These are phyloP conservation scores for Pythium coloratum DNA, from an alignment of 352 stramenopile species.

Conservation along the genomic window DNA sequence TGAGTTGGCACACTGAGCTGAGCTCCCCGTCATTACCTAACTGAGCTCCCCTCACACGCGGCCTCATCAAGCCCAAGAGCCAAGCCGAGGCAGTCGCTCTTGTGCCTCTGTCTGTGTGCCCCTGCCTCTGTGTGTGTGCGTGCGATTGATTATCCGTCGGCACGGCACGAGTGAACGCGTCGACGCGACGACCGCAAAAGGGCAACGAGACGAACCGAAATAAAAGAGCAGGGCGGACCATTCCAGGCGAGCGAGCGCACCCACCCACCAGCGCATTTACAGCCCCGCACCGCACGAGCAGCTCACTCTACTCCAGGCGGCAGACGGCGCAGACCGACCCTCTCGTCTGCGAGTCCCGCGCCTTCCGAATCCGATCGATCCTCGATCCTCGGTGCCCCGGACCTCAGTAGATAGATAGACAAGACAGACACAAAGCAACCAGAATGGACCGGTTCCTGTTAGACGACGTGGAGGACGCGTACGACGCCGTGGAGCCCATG, in stretches of 20 bases:
- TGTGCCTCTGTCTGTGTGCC: too few relatives aligned
- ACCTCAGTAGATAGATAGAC: neutral
- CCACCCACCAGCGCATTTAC: neutral
- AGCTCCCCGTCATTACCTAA: slow-evolving; percentile 4
- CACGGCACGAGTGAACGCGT: too few relatives aligned
- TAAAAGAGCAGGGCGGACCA: slow-evolving; percentile 18
- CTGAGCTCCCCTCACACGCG: neutral
- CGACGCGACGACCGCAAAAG: neutral
- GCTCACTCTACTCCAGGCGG: neutral
- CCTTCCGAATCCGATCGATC: too few relatives aligned
- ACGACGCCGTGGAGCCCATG: slow-evolving; percentile 82
- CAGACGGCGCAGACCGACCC: neutral
- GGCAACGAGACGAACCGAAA: neutral
- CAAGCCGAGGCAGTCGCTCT: too few relatives aligned
- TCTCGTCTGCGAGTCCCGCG: too few relatives aligned
- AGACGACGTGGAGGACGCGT: slow-evolving; percentile 77
- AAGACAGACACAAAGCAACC: too few relatives aligned
- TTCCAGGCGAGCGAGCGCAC: neutral
- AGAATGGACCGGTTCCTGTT: slow-evolving; percentile 82
- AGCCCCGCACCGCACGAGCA: neutral
- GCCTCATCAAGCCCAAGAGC: too few relatives aligned
- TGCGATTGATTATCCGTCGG: neutral
- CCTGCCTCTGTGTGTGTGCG: too few relatives aligned
- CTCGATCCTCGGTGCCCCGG: too few relatives aligned
- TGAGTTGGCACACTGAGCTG: neutral